These are phyloP conservation scores for Xylaria sp. DNA, from an alignment of 495 filamentous ascomycete species.

Conservation along the genomic window DNA sequence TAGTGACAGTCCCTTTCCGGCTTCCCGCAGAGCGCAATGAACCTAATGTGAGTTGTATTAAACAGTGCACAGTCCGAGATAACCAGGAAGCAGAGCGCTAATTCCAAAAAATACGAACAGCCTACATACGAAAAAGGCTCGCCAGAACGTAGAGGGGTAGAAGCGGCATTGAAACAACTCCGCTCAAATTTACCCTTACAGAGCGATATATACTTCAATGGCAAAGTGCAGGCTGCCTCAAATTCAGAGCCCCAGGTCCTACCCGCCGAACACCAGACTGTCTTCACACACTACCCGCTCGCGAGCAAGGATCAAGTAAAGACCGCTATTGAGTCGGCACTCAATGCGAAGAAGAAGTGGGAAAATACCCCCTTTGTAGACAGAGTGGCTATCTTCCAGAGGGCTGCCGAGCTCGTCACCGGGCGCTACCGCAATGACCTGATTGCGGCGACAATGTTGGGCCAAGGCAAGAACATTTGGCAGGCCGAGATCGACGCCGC, in stretches of 20 bases:
- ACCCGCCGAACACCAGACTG: background rate
- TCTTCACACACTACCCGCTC: background rate
- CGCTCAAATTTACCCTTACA: background rate
- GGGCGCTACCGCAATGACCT: background rate
- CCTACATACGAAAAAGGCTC: too few relatives aligned
- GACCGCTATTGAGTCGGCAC: too few relatives aligned
- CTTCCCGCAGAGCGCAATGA: too few relatives aligned
- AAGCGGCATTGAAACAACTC: too few relatives aligned
- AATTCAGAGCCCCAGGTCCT: background rate
- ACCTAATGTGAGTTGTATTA: too few relatives aligned
- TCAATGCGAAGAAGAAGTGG: background rate
- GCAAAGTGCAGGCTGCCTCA: background rate
- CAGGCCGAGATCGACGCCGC: too few relatives aligned
- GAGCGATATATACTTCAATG: background rate
- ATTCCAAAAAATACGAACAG: too few relatives aligned
- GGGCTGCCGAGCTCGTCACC: slow-evolving; percentile 4
- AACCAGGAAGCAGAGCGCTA: too few relatives aligned
- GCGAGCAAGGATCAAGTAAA: too few relatives aligned
- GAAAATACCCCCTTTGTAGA: background rate
- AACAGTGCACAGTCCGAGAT: too few relatives aligned
- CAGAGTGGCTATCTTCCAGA: slow-evolving; percentile 5
- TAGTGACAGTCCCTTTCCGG: too few relatives aligned
- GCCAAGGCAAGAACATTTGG: background rate
- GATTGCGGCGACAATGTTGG: background rate
- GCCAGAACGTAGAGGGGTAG: too few relatives aligned